These are phyloP conservation scores for Ensete glaucum DNA, from an alignment of 176 grass and related monocot genomes.

Conservation along the genomic window DNA sequence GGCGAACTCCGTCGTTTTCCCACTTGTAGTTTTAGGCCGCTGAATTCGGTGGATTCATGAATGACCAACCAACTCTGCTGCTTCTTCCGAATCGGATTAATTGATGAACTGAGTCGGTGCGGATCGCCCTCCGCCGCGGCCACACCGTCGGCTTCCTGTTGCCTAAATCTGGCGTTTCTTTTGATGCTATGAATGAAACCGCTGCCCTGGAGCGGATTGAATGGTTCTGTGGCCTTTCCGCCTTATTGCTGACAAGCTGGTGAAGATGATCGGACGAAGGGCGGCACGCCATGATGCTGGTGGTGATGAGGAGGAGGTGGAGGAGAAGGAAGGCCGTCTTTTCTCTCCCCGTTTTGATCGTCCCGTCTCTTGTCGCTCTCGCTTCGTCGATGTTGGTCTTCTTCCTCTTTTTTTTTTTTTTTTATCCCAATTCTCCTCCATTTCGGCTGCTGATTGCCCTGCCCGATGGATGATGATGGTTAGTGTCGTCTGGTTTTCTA, in stretches of 20 bases:
- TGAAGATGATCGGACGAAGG: conserved; percentile 56
- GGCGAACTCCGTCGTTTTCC: background rate
- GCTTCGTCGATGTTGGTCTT: conserved; percentile 49
- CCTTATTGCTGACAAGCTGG: conserved; percentile 73
- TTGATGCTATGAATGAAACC: background rate
- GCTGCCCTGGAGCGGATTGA: background rate
- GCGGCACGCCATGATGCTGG: background rate
- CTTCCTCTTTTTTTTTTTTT: background rate
- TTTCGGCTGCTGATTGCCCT: background rate
- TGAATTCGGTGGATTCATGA: background rate
- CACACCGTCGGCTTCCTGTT: background rate
- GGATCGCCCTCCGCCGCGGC: background rate
- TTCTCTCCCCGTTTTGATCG: conserved; percentile 21
- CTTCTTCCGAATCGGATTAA: background rate
- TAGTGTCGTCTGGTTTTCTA: conserved; percentile 5
- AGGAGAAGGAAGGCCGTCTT: background rate
- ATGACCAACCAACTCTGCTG: background rate
- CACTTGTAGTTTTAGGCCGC: background rate
- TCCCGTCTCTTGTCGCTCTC: conserved; percentile 29
- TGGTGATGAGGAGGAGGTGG: conserved; percentile 16
- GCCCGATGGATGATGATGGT: background rate
- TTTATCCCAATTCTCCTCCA: background rate
- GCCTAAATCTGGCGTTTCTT: background rate
- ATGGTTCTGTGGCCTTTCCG: conserved; percentile 69
- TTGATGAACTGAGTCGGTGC: background rate